Evolutionary conservation across 352 stramenopile genomes (phyloP), one percentile per base, ranked within the genome.

Genomic region (Pythium sukuiense): DNA sequence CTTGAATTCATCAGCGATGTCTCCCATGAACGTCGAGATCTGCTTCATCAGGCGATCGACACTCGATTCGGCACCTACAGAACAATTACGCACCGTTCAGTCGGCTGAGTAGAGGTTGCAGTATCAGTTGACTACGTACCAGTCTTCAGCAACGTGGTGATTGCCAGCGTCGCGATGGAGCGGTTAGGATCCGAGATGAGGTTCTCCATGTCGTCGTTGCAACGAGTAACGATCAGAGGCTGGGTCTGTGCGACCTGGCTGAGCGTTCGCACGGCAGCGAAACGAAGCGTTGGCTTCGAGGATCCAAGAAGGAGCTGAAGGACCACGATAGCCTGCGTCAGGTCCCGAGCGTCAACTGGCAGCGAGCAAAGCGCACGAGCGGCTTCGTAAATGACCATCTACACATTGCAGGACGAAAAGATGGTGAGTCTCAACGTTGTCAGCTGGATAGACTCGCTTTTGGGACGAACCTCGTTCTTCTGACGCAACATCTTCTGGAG

Each of bases 1-100:
- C 86, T 99, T 99, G 85, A 99, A 99, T 74, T 99, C 98, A 72
- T 99, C 98, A 0, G 96, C 95, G 61, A 99, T 99, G 73, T 99
- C 97, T 8, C 92, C 96, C 86, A 99, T 98, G 72, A 99, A 99
- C 1, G 94, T 96, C 6, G 93, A 97, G 65, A 99, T 99, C 76
- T 99, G 93, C 72, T 97, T 97, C 83, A 99, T 98, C 20, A 99
- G 72, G 33, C 96, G 88, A 74, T 99, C 97, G 24, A 99, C 93
- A 26, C 89, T 98, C 24, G 92, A 97, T 63, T 99, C 97, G 30
- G 87, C 96, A 71, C 97, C 81, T 88, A 18, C 58, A 30, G 59
- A 9, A 24, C 20, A 24, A 24, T 24, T 24, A 24, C 59, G 61
- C 9, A 27, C 4, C 37, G 37, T 12, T 18, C 20, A 35, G 16